phyloP scores from a whole-genome alignment of 164 flowering plant genomes.

The Macadamia integrifolia region DNA sequence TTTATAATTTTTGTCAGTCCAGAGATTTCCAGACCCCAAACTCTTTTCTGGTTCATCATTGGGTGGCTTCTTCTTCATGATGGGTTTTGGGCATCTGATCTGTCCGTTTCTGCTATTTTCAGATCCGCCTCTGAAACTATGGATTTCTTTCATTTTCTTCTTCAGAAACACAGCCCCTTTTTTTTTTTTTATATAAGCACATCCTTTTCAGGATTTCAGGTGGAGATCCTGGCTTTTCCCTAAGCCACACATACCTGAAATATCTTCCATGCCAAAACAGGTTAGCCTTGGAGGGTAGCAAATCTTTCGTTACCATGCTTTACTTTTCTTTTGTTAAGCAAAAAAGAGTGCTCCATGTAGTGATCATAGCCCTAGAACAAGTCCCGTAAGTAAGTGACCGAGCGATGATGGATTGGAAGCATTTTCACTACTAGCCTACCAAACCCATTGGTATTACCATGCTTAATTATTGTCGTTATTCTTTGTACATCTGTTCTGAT shows the following conservation, averaged over 20 bases:
- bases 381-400: too few relatives aligned
- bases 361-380: too few relatives aligned
- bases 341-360: too few relatives aligned
- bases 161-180: too few relatives aligned
- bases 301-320: too few relatives aligned
- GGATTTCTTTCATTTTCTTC: neutral
- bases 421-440: too few relatives aligned
- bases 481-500: neutral
- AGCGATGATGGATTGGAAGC: too few relatives aligned
- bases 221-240: neutral
- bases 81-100: slow-evolving; percentile 34
- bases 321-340: too few relatives aligned
- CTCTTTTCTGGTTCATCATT: slow-evolving; percentile 24
- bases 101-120: slow-evolving; percentile 20
- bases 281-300: neutral
- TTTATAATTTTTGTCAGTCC: slow-evolving; percentile 25
- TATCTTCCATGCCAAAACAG: too few relatives aligned
- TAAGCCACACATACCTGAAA: too few relatives aligned
- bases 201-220: neutral
- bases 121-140: slow-evolving; percentile 6
- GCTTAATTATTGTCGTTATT: neutral
- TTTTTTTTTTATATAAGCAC: too few relatives aligned
- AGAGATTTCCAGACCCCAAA: neutral
- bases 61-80: slow-evolving; percentile 26
- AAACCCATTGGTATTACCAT: too few relatives aligned